A percentile compares a stretch with the other conserved stretches of the same genome.
These are phyloP conservation scores for Serendipita sp. DNA, from an alignment of 768 basidiomycete genomes.

Conservation along the genomic window DNA sequence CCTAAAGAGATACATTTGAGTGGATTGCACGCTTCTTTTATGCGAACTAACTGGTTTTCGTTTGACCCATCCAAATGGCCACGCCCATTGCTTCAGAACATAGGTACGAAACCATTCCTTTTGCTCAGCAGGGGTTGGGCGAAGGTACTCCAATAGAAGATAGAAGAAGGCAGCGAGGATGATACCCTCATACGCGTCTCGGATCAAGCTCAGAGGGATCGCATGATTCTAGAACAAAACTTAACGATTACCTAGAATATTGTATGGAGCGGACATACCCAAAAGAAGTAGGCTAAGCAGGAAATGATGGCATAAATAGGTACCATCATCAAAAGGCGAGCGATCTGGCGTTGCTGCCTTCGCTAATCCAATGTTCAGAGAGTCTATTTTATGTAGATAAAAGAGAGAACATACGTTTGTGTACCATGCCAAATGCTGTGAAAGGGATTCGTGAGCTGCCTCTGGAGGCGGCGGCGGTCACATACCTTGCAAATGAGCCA, in stretches of 20 bases:
- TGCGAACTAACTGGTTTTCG: conserved; percentile 39
- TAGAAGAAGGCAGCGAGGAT: conserved; percentile 68
- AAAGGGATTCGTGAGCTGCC: background rate
- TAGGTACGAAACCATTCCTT: conserved; percentile 41
- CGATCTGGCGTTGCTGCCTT: conserved; percentile 55
- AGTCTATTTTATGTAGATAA: conserved; percentile 24
- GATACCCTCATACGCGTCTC: conserved; percentile 63
- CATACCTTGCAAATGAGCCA: conserved; percentile 51
- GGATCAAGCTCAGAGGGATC: conserved; percentile 48
- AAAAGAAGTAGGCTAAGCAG: conserved; percentile 53
- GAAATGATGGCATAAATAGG: conserved; percentile 57
- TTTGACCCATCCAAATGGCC: conserved; percentile 46
- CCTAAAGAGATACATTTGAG: conserved; percentile 20
- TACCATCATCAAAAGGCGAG: conserved; percentile 63
- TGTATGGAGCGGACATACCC: conserved; percentile 26
- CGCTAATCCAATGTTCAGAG: conserved; percentile 26
- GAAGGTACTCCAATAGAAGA: conserved; percentile 54
- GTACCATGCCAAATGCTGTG: conserved; percentile 47
- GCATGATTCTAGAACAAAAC: conserved; percentile 36
- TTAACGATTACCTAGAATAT: background rate
- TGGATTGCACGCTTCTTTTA: conserved; percentile 6
- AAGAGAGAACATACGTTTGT: conserved; percentile 24
- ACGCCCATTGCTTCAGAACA: conserved; percentile 44
- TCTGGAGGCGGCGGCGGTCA: background rate
- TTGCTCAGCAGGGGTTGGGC: conserved; percentile 45